These are phyloP conservation scores for Backusella mclennaniae DNA, from an alignment of 192 early-diverging fungal genomes.

Conservation along the genomic window DNA sequence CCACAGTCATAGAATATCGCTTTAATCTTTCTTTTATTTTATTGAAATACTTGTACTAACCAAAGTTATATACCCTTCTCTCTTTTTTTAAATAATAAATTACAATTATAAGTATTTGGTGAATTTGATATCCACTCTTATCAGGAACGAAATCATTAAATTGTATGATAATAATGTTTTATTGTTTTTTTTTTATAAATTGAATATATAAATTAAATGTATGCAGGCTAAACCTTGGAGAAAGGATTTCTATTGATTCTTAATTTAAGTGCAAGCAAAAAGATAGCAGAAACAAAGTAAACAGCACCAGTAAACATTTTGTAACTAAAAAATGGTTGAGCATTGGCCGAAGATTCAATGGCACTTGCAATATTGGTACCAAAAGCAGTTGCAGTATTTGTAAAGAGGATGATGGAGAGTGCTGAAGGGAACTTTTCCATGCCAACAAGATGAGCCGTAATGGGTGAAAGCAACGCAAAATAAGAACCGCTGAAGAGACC, in stretches of 20 bases:
- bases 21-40: not conserved
- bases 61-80: too few relatives aligned
- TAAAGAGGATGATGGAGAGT: conserved; percentile 19
- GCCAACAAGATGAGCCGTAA: conserved; percentile 18
- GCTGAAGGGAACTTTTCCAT: conserved; percentile 25
- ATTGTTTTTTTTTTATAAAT: too few relatives aligned
- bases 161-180: too few relatives aligned
- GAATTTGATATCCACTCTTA: too few relatives aligned
- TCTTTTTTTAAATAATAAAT: too few relatives aligned
- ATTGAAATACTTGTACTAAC: too few relatives aligned
- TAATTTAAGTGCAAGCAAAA: conserved; percentile 21
- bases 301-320: conserved; percentile 40
- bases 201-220: too few relatives aligned
- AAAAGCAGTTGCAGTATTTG: conserved; percentile 25
- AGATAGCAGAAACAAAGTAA: not conserved
- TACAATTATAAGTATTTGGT: too few relatives aligned
- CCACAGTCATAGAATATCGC: not conserved
- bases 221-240: conserved; percentile 10
- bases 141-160: too few relatives aligned
- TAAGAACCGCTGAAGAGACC: conserved; percentile 34
- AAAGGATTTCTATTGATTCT: conserved; percentile 13
- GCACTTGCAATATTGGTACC: conserved; percentile 35
- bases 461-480: conserved; percentile 34
- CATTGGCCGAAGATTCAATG: conserved; percentile 23
- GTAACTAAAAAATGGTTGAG: conserved; percentile 32